Base-by-base conservation (phyloP, 2,329 filamentous ascomycete species). In the Metarhizium anisopliae region DNA sequence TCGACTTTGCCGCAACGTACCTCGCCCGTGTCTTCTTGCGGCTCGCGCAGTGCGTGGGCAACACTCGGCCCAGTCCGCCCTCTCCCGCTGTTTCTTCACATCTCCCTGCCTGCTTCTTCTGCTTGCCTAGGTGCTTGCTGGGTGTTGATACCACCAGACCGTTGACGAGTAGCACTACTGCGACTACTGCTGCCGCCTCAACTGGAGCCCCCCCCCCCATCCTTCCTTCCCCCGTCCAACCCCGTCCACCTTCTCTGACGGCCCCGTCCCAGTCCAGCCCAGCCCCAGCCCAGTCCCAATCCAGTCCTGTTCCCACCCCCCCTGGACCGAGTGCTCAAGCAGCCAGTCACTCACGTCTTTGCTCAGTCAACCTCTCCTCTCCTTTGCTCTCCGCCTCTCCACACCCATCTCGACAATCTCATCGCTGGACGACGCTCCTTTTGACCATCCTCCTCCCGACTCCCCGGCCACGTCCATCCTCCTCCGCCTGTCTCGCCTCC, bases 331-430 rank as follows among this genome's bases (percentile, higher is more conserved):
- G 42, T 47, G 32, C 38, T 56, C 53, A 50, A 32, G 30, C 59
- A 38, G 51, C 53, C 56, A 56, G 56, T 58, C 55, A 36, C 38
- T 52, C 25, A 25, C 25, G 25, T 25, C 54, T 53, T 51, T 38
- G 47, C 47, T 51, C 59, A 54, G 51, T 47, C 54, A 57, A 55
- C 60, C 56, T 57, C 55, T 35, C 59, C 55, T 59, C 59, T 61
- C 60, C 58, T 63, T 61, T 61, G 61, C 61, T 61, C 68, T 66
- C 67, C 64, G 62, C 66, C 66, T 68, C 67, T 66, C 67, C 66
- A 67, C 63, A 63, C 63, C 57, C 59, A 58, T 56, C 56, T 61
- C 59, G 62, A 60, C 59, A 61, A 62, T 62, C 61, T 62, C 59
- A 61, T 60, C 62, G 59, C 60, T 59, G 63, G 60, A 66, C 64